These are phyloP conservation scores for Xylaria cubensis DNA, from an alignment of 495 filamentous ascomycete species.

Conservation along the genomic window DNA sequence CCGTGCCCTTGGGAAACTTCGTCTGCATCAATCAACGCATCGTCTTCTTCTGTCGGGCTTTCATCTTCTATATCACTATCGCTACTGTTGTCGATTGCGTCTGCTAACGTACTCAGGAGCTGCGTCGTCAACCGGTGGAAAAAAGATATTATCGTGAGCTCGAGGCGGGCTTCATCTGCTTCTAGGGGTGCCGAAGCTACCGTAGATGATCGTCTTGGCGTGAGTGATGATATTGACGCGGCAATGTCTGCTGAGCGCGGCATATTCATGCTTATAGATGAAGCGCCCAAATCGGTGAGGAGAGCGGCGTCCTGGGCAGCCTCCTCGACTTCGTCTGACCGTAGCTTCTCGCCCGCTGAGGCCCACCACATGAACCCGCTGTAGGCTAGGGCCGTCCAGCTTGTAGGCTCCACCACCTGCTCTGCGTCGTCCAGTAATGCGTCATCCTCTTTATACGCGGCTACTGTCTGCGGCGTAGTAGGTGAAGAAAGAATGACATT, in stretches of 20 bases:
- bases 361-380: conserved; percentile 98
- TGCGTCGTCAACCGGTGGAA: conserved; percentile 86
- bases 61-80: conserved; percentile 51
- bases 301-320: conserved; percentile 54
- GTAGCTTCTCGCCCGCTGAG: conserved; percentile 84
- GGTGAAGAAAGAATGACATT: conserved; percentile 34
- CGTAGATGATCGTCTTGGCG: conserved; percentile 33
- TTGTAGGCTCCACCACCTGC: conserved; percentile 72
- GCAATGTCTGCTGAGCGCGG: conserved; percentile 43
- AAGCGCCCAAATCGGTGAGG: conserved; percentile 51
- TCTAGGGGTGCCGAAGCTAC: conserved; percentile 26
- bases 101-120: conserved; percentile 71
- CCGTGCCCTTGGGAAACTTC: conserved; percentile 48
- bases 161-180: conserved; percentile 50
- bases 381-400: conserved; percentile 92
- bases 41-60: conserved; percentile 34
- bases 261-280: conserved; percentile 34
- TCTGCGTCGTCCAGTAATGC: conserved; percentile 53
- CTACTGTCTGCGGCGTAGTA: conserved; percentile 39
- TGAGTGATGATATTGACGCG: conserved; percentile 49
- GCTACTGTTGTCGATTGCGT: conserved; percentile 66
- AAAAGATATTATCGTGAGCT: conserved; percentile 85
- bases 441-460: conserved; percentile 36
- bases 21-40: conserved; percentile 33
- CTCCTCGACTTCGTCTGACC: conserved; percentile 57